Evolutionary conservation across 179 eudicot species (phyloP), one percentile per base, ranked within the genome.

Genomic region (Spinacia oleracea): DNA sequence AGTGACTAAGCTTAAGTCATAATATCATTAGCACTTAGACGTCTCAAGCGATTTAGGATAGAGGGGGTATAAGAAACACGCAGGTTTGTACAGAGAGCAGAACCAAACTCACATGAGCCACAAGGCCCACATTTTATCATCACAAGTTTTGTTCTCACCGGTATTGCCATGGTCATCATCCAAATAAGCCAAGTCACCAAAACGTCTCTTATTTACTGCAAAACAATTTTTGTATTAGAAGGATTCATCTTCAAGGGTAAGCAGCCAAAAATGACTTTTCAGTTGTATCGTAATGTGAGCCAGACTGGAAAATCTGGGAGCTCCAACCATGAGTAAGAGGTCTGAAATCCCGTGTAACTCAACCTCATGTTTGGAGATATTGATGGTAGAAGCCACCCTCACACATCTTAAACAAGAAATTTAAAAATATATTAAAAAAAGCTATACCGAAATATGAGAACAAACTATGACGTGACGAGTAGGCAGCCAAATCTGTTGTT

Each of bases 391-490:
- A 8, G 31, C 0, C 27, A n/a, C 68, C 71, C 50, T 77, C 51
- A 35, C 74, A 34, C 45, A 15, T 9, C 72, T 10, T 66, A 21
- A 18, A 27, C 38, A 68, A 6, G 48, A 48, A n/a, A n/a, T n/a
- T 12, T 32, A 67, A 23, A 51, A 76, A 68, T 43, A 32, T 29
- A 56, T 59, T n/a, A 27, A 60, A 34, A 18, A 42, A 63, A 64
- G 56, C 29, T 35, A 69, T 93, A 93, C 97, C 98, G 83, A 80
- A 88, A 78, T 88, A 89, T 56, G 98, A 91, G 81, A 94, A 90
- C 79, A 94, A 82, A 82, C 76, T 85, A 85, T 93, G 97, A 14
- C 69, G 85, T 68, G 91, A 81, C 81, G 88, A 86, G 79, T 89
- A 93, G 45, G 89, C 83, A 75, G 79, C 83, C 72, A 84, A 45